A percentile compares a stretch with the other conserved stretches of the same genome.
These are phyloP conservation scores for Trypanosoma mega DNA, from an alignment of 208 protist genomes.

Conservation along the genomic window DNA sequence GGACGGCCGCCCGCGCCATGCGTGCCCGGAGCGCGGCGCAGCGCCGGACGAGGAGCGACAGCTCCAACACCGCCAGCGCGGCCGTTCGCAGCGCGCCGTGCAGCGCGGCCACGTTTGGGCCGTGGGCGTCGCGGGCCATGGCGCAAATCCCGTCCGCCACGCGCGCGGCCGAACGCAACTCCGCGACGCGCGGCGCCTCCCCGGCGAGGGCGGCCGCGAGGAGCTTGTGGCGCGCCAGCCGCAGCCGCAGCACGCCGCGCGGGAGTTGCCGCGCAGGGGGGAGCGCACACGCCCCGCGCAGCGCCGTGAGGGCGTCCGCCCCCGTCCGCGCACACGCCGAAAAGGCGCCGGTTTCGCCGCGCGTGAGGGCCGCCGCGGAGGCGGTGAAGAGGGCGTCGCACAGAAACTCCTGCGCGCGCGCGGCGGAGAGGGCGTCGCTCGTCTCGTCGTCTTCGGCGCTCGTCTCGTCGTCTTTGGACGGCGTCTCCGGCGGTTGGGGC, in stretches of 20 bases:
- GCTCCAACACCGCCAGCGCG: conserved; percentile 16
- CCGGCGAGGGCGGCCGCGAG: conserved; percentile 14
- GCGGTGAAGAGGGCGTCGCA: too few relatives aligned
- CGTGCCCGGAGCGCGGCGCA: background rate
- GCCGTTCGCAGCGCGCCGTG: conserved; percentile 13
- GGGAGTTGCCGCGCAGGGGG: conserved; percentile 3
- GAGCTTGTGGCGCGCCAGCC: conserved; percentile 18
- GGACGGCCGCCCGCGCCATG: background rate
- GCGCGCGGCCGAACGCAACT: conserved; percentile 4
- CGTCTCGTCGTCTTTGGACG: too few relatives aligned
- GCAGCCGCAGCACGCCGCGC: conserved; percentile 2
- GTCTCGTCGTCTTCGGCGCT: too few relatives aligned
- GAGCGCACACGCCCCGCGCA: background rate
- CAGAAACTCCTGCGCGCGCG: too few relatives aligned
- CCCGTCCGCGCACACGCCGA: too few relatives aligned
- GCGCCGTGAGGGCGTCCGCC: too few relatives aligned
- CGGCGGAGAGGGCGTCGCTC: too few relatives aligned
- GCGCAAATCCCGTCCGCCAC: background rate
- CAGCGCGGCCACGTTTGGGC: background rate
- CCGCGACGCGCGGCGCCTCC: background rate
- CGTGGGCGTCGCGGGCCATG: background rate
- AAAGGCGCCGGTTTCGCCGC: background rate
- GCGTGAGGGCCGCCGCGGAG: too few relatives aligned
- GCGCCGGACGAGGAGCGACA: conserved; percentile 16
- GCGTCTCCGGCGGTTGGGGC: too few relatives aligned